phyloP scores from a whole-genome alignment of 352 stramenopile genomes.

The Phytopythium boreale region DNA sequence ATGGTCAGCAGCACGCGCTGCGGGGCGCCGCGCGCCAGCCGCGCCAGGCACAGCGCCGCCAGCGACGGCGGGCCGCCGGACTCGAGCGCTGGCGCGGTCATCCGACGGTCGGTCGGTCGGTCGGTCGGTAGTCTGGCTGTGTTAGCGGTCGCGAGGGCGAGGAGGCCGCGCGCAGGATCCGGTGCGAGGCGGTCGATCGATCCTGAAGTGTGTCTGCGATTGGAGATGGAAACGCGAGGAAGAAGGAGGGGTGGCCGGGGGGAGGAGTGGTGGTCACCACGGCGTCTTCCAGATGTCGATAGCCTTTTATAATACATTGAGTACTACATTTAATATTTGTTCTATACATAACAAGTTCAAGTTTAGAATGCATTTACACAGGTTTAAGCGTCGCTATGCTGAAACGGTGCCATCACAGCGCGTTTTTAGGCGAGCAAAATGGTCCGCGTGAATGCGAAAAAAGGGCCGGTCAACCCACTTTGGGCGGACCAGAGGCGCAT shows the following conservation, averaged over 20 bases:
- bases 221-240: background rate
- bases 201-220: background rate
- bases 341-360: background rate
- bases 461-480: background rate
- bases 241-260: background rate
- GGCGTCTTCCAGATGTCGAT: background rate
- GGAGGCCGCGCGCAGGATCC: too few species aligned
- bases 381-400: background rate
- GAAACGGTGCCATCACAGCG: background rate
- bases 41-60: conserved; percentile 56
- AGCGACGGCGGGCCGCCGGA: conserved; percentile 37
- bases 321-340: too few species aligned
- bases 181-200: background rate
- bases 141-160: too few species aligned
- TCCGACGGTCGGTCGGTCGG: background rate
- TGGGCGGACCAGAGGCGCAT: background rate
- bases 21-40: conserved; percentile 48
- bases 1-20: conserved; percentile 54
- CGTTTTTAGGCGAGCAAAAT: background rate
- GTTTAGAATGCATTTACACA: background rate
- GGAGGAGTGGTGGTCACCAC: background rate
- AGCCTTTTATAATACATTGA: background rate
- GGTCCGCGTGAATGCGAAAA: background rate
- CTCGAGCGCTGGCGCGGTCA: background rate
- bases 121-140: too few species aligned